Base-by-base conservation (phyloP, 1,139 yeast species). In the Wickerhamomyces sp. region DNA sequence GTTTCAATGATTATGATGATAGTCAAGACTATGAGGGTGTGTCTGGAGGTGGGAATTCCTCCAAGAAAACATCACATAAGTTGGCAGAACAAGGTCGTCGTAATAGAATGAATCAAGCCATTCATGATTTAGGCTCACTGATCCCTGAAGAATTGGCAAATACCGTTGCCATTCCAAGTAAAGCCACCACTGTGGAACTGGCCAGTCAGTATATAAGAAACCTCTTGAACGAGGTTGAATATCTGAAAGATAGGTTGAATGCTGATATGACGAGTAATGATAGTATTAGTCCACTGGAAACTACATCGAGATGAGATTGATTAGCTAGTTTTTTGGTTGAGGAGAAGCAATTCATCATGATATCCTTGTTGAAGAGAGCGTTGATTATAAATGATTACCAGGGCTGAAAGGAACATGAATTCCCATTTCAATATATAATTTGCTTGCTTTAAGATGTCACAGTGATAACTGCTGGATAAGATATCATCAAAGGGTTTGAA, bases 51-150 rank as follows among this genome's bases (percentile, higher is more conserved):
- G 47, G 54, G 6, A 18, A 18, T 5, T 49, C 45, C 23, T 44
- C 76, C 30, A 83, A 84, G 62, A 83, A 83, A 56, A 85, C 93
- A 6, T 82, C 87, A 27, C 99, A 93, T 65, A 91, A 93, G 61
- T 74, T 88, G 29, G 98, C 99, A 0, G 99, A 93, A 66, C 97
- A 93, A 65, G 98, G 96, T 10, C 74, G 99, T 49, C 77, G 99
- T 57, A 90, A 91, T 63, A 73, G 99, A 53, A 84, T 93, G 84
- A 93, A 93, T 64, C 68, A 72, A 47, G 98, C 97, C 0, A 81
- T 93, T 23, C 79, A 79, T 41, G 95, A 88, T 42, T 69, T 93
- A 47, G 84, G 84, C 4, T 59, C 71, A 10, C 67, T 89, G 51
- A 75, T 93, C 27, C 95, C 95, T 0, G 78, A 81, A 14, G 62